Evolutionary conservation across 768 basidiomycete genomes (phyloP).

Genomic region (Rubroboletus pulcherrimus): DNA sequence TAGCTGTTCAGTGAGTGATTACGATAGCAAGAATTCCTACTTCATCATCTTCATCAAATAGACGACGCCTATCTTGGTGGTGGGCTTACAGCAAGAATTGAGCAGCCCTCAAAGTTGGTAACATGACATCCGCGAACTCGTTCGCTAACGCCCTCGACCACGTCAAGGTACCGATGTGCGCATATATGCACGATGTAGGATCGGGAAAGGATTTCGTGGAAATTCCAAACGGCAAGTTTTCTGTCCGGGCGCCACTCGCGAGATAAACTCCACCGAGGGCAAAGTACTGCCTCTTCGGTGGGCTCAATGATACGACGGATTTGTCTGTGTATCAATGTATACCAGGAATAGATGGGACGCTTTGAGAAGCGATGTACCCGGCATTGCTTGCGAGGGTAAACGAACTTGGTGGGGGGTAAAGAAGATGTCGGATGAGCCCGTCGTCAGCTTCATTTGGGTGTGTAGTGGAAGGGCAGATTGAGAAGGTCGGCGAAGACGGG

Average conservation of each 20-base stretch:
- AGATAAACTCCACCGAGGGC: background rate
- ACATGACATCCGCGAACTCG: no score
- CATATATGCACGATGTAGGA: background rate
- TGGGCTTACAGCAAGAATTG: no score
- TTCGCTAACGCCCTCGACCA: background rate
- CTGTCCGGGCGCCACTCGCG: background rate
- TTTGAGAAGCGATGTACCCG: background rate
- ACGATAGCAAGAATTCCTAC: background rate
- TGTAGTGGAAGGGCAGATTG: background rate
- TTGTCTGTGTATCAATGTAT: background rate
- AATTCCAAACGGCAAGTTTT: background rate
- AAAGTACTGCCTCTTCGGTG: background rate
- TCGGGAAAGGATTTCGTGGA: background rate
- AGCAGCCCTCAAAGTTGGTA: no score
- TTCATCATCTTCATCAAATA: background rate
- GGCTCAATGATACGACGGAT: background rate
- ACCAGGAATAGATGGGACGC: background rate
- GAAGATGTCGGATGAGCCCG: background rate
- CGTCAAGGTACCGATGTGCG: background rate
- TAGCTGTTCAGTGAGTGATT: background rate
- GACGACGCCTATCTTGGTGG: background rate
- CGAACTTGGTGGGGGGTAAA: background rate
- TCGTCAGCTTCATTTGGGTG: no score
- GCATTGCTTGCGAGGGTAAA: background rate
- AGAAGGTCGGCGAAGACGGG: no score